A percentile compares a stretch with the other conserved stretches of the same genome.
phyloP scores from a whole-genome alignment of 202 grass and related monocot genomes.

The Carex arenaria region DNA sequence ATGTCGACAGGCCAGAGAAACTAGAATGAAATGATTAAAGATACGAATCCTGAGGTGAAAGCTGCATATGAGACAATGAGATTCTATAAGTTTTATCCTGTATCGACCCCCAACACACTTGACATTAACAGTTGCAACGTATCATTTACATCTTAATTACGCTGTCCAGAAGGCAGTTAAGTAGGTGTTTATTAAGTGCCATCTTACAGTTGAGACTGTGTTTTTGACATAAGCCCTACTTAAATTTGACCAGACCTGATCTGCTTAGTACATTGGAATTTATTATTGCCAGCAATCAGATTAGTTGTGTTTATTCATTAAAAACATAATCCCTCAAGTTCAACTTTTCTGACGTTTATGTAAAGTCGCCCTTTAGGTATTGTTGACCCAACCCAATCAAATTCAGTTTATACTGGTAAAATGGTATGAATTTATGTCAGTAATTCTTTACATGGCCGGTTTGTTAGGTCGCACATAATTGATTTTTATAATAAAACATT shows the following conservation, averaged over 20 bases:
- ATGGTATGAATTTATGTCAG: no score
- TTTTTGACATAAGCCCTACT: not conserved
- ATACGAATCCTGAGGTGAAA: slow-evolving; percentile 67
- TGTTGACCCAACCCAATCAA: no score
- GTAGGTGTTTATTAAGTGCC: not conserved
- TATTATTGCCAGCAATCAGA: not conserved
- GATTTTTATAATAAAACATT: no score
- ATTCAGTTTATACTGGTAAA: no score
- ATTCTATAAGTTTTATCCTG: slow-evolving; percentile 49
- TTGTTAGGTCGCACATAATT: no score
- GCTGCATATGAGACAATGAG: not conserved
- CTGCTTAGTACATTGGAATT: not conserved
- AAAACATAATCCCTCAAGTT: no score
- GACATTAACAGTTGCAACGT: slow-evolving; percentile 16
- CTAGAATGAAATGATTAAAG: slow-evolving; percentile 69
- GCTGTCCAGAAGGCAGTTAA: not conserved
- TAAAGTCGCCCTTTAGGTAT: no score
- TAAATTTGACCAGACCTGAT: not conserved
- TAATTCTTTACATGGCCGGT: no score
- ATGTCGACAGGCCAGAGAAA: slow-evolving; percentile 67
- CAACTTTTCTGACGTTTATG: no score
- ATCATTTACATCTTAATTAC: not conserved
- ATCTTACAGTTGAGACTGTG: not conserved
- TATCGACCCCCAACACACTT: not conserved
- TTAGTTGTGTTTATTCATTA: not conserved